Percentiles rank a stretch among this genome's conserved stretches.
Conservation (phyloP, 345 rosid species). For the Eucalyptus curtisii region DNA sequence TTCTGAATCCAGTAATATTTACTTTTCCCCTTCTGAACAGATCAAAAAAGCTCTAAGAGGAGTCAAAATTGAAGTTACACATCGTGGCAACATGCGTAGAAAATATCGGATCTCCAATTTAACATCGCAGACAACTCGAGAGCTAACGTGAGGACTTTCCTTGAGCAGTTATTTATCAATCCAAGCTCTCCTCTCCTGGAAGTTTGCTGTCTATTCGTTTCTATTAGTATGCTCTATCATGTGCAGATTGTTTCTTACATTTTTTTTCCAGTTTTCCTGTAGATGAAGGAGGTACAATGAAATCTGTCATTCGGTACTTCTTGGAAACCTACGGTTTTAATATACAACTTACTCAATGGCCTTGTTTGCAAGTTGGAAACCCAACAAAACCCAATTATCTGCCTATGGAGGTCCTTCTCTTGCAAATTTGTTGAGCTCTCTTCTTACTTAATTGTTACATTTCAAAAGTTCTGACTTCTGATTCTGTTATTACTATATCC, state of each 20-base stretch:
- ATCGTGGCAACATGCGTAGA: slow-evolving; percentile 91
- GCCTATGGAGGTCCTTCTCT: slow-evolving; percentile 72
- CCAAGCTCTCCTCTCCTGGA: not conserved
- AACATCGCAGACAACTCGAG: slow-evolving; percentile 86
- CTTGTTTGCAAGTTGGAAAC: slow-evolving; percentile 93
- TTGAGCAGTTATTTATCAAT: not conserved
- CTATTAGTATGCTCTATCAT: not conserved
- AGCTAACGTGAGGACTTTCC: slow-evolving; percentile 54
- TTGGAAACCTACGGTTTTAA: slow-evolving; percentile 62
- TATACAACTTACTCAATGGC: slow-evolving; percentile 71
- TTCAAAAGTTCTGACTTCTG: not conserved
- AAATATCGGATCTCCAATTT: slow-evolving; percentile 89
- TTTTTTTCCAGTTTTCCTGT: slow-evolving; percentile 57
- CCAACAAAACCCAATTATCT: slow-evolving; percentile 84
- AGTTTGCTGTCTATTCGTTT: not conserved
- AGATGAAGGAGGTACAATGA: slow-evolving; percentile 79
- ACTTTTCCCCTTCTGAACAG: slow-evolving; percentile 13
- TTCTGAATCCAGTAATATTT: not conserved
- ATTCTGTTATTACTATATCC: not conserved
- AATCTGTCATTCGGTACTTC: slow-evolving; percentile 86
- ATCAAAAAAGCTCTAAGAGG: slow-evolving; percentile 93
- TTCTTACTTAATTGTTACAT: not conserved
- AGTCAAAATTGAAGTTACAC: slow-evolving; percentile 86
- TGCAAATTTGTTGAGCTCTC: not conserved
- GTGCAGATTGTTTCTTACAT: not conserved